A percentile compares a stretch with the other conserved stretches of the same genome.
These are phyloP conservation scores for Starmera stellimalicola DNA, from an alignment of 1,139 yeast species.

Conservation along the genomic window DNA sequence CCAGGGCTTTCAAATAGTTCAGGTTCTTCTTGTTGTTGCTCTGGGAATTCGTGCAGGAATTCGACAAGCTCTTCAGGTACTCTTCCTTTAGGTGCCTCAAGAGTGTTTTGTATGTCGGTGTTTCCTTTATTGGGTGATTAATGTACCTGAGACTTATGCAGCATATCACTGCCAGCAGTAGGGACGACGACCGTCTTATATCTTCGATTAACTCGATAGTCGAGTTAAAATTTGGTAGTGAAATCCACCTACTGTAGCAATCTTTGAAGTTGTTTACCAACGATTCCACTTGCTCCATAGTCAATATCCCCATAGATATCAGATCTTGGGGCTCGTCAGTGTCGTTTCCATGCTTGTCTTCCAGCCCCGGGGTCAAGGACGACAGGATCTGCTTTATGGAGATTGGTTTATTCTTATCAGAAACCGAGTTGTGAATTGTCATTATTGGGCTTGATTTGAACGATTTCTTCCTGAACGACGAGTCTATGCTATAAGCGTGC, in stretches of 20 bases:
- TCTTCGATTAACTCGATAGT: slow-evolving; percentile 43
- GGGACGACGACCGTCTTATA: slow-evolving; percentile 45
- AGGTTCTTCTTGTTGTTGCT: slow-evolving; percentile 3
- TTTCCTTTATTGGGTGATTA: slow-evolving; percentile 5
- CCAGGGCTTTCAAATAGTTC: slow-evolving; percentile 15
- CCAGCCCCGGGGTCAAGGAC: slow-evolving; percentile 5
- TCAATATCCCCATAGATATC: slow-evolving; percentile 32
- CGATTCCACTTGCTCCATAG: slow-evolving; percentile 29
- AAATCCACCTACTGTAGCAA: slow-evolving; percentile 66
- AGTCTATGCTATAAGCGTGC: background rate
- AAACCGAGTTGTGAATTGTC: slow-evolving; percentile 7
- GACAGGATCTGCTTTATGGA: slow-evolving; percentile 16
- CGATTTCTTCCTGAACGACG: background rate
- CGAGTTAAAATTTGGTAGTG: slow-evolving; percentile 49
- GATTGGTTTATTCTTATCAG: slow-evolving; percentile 12
- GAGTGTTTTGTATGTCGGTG: slow-evolving; percentile 5
- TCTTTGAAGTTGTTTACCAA: slow-evolving; percentile 52
- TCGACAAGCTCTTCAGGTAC: background rate
- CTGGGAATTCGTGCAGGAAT: too few relatives aligned
- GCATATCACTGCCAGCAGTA: slow-evolving; percentile 60
- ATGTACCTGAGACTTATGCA: slow-evolving; percentile 21
- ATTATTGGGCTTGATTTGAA: slow-evolving; percentile 1
- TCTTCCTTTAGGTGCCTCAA: slow-evolving; percentile 1
- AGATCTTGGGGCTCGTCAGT: slow-evolving; percentile 15
- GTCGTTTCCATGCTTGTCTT: slow-evolving; percentile 1